Conservation (phyloP, 768 basidiomycete genomes). For the Phylloporus sp. region DNA sequence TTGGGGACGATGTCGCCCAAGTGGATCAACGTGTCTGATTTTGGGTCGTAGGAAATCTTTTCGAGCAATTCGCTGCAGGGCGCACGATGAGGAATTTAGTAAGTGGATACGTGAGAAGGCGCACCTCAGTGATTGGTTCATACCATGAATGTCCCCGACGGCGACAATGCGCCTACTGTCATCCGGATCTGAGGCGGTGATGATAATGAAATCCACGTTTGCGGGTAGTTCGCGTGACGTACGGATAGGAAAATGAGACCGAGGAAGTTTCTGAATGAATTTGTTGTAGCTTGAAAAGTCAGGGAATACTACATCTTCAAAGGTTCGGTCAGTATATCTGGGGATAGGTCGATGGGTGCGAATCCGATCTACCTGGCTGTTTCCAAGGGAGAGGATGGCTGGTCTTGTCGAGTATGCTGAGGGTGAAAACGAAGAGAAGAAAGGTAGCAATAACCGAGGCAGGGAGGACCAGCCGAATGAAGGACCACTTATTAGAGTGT, state of each 20-base stretch:
- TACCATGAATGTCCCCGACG: constrained; percentile 89
- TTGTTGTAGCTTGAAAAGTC: constrained; percentile 57
- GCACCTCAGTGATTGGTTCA: constrained; percentile 63
- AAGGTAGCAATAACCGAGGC: constrained; percentile 39
- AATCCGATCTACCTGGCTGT: constrained; percentile 18
- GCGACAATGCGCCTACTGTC: constrained; percentile 58
- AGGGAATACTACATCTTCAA: constrained; percentile 29
- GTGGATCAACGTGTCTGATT: constrained; percentile 69
- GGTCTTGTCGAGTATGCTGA: constrained; percentile 25
- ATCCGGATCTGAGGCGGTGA: constrained; percentile 40
- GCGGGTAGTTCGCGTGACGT: constrained; percentile 1
- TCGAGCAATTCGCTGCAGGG: constrained; percentile 54
- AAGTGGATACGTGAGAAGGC: constrained; percentile 21
- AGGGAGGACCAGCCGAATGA: constrained; percentile 20
- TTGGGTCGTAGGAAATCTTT: constrained; percentile 55
- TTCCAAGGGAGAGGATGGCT: constrained; percentile 2
- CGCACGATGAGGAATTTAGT: not conserved
- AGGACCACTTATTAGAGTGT: not conserved
- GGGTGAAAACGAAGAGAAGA: constrained; percentile 41
- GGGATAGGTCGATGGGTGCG: not conserved
- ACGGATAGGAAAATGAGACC: constrained; percentile 56
- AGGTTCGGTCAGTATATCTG: not conserved
- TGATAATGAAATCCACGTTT: not conserved
- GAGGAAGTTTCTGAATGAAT: constrained; percentile 39
- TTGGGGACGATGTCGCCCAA: constrained; percentile 82